Conservation (phyloP, 257 asterid species). For the Thymus mandschuricus region DNA sequence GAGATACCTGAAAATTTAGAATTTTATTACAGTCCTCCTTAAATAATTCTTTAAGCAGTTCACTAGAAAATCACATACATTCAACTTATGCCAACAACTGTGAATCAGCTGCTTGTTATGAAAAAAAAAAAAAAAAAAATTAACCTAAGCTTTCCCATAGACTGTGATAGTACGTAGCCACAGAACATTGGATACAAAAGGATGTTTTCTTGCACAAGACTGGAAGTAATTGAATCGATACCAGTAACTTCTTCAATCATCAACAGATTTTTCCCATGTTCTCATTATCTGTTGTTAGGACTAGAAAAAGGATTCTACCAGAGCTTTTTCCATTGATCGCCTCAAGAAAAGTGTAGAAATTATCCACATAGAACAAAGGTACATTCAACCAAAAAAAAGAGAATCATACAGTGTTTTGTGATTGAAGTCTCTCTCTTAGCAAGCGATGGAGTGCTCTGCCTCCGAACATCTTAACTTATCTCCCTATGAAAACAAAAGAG, state of each 20-base stretch:
- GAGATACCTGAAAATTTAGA: conserved; percentile 41
- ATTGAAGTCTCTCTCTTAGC: conserved; percentile 43
- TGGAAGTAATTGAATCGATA: neutral
- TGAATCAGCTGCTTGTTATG: neutral
- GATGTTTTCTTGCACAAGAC: neutral
- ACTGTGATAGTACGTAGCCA: neutral
- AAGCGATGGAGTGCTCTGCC: conserved; percentile 44
- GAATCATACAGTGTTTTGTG: conserved; percentile 33
- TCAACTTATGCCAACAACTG: neutral
- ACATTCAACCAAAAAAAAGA: conserved; percentile 17
- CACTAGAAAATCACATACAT: neutral
- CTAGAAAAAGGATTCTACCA: neutral
- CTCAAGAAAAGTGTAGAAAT: neutral
- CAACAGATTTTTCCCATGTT: neutral
- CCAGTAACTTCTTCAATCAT: neutral
- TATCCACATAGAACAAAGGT: neutral
- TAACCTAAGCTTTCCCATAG: neutral
- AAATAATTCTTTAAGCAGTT: conserved; percentile 6
- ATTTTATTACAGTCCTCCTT: neutral
- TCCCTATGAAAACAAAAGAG: conserved; percentile 28
- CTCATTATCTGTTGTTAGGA: neutral
- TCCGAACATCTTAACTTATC: conserved; percentile 44
- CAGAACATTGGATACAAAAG: conserved; percentile 3
- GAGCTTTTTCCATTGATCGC: neutral
- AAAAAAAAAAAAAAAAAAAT: neutral